Conservation (phyloP, 768 basidiomycete genomes). For the Boletus vinaceobasis region DNA sequence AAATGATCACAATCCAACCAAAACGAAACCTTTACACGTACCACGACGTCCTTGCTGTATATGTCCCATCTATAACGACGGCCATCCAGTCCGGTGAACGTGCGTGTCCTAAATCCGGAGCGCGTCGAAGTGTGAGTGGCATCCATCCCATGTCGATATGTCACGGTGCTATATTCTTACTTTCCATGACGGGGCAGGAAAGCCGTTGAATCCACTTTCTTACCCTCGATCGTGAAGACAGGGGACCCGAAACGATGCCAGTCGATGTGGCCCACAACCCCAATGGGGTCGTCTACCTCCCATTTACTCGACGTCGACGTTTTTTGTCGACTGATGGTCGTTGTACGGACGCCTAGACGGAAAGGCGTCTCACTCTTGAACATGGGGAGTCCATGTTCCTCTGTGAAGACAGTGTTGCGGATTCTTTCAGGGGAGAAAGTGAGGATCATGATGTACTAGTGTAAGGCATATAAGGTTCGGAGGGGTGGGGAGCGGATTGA, state of each 20-base stretch:
- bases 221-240: conserved; percentile 27
- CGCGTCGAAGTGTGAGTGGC: neutral
- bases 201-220: conserved; percentile 20
- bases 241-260: conserved; percentile 31
- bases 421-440: conserved; percentile 25
- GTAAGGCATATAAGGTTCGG: neutral
- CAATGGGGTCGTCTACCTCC: conserved; percentile 20
- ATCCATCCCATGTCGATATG: neutral
- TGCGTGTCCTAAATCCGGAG: conserved; percentile 14
- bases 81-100: conserved; percentile 33
- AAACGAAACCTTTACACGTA: neutral
- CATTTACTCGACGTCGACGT: neutral
- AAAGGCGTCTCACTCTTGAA: conserved; percentile 28
- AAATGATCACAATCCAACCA: neutral
- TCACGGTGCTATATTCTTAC: neutral
- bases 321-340: conserved; percentile 15
- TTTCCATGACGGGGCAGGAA: conserved; percentile 22
- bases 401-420: conserved; percentile 26
- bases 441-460: conserved; percentile 19
- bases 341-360: conserved; percentile 14
- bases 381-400: conserved; percentile 24
- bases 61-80: conserved; percentile 33
- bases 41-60: conserved; percentile 4
- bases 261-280: conserved; percentile 31
- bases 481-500: neutral